Evolutionary conservation across 176 grass and related monocot species (phyloP).

Genomic region (maize (Zea mays)): Zm-B73-REFERENCE-NAM-5.0 NC_050097.1:194795501-194796000

Average conservation of each 20-base stretch:
- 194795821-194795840: constrained; percentile 94
- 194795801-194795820: constrained; percentile 87
- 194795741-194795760: constrained; percentile 84
- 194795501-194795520: constrained; percentile 92
- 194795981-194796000: neutral
- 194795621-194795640: constrained; percentile 10
- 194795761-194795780: constrained; percentile 75
- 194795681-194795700: neutral
- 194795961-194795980: too few species aligned
- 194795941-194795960: neutral
- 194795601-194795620: neutral
- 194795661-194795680: neutral
- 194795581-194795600: constrained; percentile 3
- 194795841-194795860: constrained; percentile 86
- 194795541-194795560: constrained; percentile 68
- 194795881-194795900: constrained; percentile 77
- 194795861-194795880: constrained; percentile 68
- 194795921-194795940: constrained; percentile 50
- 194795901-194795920: constrained; percentile 86
- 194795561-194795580: constrained; percentile 45
- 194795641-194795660: neutral
- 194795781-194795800: constrained; percentile 90
- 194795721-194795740: constrained; percentile 31
- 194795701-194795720: too few species aligned
- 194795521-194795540: constrained; percentile 75